These are phyloP conservation scores for Samsoniella hepiali DNA, from an alignment of 2,329 filamentous ascomycete genomes.

Conservation along the genomic window DNA sequence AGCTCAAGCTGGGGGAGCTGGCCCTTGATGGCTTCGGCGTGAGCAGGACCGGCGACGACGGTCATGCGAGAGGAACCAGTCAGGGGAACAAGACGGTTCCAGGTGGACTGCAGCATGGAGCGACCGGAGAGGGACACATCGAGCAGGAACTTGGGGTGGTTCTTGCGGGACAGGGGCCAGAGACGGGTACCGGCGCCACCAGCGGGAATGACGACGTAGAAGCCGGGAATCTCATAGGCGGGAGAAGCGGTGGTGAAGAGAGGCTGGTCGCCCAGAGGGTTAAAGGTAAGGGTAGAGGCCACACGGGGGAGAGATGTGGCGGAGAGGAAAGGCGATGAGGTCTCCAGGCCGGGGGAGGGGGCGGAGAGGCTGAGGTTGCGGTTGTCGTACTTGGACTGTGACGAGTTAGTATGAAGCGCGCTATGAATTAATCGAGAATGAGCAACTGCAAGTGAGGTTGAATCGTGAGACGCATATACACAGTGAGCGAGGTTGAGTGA, in stretches of 20 bases:
- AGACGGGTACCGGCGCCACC: constrained; percentile 28
- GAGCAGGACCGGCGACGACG: constrained; percentile 27
- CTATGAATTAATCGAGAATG: neutral
- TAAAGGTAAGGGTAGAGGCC: constrained; percentile 18
- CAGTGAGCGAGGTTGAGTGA: neutral
- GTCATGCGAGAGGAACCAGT: constrained; percentile 27
- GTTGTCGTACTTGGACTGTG: constrained; percentile 11
- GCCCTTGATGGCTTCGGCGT: constrained; percentile 26
- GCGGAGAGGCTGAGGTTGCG: constrained; percentile 10
- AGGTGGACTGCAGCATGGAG: constrained; percentile 28
- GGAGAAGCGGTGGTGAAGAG: constrained; percentile 20
- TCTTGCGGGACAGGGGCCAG: constrained; percentile 28
- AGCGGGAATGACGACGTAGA: constrained; percentile 29
- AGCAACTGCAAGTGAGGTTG: neutral
- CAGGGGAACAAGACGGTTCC: constrained; percentile 27
- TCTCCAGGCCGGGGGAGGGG: constrained; percentile 16
- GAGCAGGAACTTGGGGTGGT: constrained; percentile 29
- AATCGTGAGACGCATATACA: neutral
- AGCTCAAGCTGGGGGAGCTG: constrained; percentile 26
- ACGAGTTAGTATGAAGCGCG: neutral
- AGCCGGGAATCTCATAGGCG: constrained; percentile 27
- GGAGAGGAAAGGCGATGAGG: constrained; percentile 18
- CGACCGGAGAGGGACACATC: constrained; percentile 27
- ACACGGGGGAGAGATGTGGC: constrained; percentile 19
- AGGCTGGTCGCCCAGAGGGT: constrained; percentile 15